These are phyloP conservation scores for Ophiostoma sp. DNA, from an alignment of 2,329 filamentous ascomycete genomes.

Conservation along the genomic window DNA sequence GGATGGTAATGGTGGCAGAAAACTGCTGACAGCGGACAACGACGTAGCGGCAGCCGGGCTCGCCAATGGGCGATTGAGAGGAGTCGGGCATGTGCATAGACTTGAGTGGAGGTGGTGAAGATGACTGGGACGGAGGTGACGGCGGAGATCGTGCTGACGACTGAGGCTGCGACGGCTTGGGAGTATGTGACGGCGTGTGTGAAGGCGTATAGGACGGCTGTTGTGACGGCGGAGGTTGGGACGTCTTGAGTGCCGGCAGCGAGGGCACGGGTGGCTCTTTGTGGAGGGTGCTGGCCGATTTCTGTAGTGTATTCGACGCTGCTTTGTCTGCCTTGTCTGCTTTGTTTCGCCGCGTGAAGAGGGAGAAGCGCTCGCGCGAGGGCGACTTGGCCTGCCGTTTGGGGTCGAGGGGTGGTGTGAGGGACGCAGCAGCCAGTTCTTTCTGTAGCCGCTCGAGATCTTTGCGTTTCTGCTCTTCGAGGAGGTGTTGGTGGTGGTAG, in stretches of 20 bases:
- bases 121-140: neutral
- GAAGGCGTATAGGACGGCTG: neutral
- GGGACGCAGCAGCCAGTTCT: conserved; percentile 32
- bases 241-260: neutral
- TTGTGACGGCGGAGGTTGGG: neutral
- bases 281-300: conserved; percentile 32
- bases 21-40: conserved; percentile 55
- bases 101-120: no score
- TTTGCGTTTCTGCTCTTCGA: conserved; percentile 46
- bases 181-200: neutral
- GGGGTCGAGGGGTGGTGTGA: conserved; percentile 19
- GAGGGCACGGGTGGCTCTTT: conserved; percentile 28
- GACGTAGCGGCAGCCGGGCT: neutral
- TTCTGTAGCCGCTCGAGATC: conserved; percentile 43
- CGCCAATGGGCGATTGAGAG: neutral
- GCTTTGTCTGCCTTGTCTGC: conserved; percentile 21
- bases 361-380: conserved; percentile 7
- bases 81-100: no score
- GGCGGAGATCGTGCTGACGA: neutral
- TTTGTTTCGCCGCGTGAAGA: conserved; percentile 23
- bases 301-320: neutral
- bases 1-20: conserved; percentile 65
- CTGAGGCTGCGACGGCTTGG: neutral
- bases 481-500: conserved; percentile 35
- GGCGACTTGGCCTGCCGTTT: conserved; percentile 8